Evolutionary conservation across 176 grass and related monocot genomes (phyloP).

Genomic region (Oryza brachyantha): DNA sequence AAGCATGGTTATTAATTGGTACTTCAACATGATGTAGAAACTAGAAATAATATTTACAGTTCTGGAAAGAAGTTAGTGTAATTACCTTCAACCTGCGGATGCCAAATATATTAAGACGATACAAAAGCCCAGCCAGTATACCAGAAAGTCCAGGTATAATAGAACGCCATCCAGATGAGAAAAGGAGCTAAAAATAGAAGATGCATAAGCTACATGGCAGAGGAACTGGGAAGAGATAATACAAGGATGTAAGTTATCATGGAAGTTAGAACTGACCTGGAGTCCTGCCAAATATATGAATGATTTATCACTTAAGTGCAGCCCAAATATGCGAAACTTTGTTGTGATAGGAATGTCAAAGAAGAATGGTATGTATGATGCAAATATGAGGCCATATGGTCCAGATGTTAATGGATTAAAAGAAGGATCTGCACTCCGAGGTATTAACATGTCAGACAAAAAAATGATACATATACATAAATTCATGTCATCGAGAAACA

Average conservation of each 20-base stretch:
- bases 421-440: slow-evolving; percentile 55
- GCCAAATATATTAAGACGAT: slow-evolving; percentile 80
- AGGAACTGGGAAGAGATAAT: neutral
- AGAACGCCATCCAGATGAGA: slow-evolving; percentile 78
- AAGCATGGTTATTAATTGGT: slow-evolving; percentile 4
- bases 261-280: slow-evolving; percentile 57
- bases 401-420: slow-evolving; percentile 61
- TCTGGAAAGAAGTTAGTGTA: slow-evolving; percentile 11
- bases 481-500: neutral
- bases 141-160: slow-evolving; percentile 84
- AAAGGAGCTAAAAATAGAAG: slow-evolving; percentile 65
- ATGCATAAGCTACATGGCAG: slow-evolving; percentile 15
- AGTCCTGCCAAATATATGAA: slow-evolving; percentile 93
- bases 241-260: neutral
- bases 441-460: slow-evolving; percentile 29
- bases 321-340: slow-evolving; percentile 69
- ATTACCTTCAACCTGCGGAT: slow-evolving; percentile 86
- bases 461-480: neutral
- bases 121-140: slow-evolving; percentile 69
- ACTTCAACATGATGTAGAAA: slow-evolving; percentile 5
- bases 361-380: slow-evolving; percentile 89
- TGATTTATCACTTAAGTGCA: slow-evolving; percentile 73
- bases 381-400: slow-evolving; percentile 94
- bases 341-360: slow-evolving; percentile 89
- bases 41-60: neutral